Base-by-base conservation (phyloP, 2,329 filamentous ascomycete genomes). In the Endothia cerciana region DNA sequence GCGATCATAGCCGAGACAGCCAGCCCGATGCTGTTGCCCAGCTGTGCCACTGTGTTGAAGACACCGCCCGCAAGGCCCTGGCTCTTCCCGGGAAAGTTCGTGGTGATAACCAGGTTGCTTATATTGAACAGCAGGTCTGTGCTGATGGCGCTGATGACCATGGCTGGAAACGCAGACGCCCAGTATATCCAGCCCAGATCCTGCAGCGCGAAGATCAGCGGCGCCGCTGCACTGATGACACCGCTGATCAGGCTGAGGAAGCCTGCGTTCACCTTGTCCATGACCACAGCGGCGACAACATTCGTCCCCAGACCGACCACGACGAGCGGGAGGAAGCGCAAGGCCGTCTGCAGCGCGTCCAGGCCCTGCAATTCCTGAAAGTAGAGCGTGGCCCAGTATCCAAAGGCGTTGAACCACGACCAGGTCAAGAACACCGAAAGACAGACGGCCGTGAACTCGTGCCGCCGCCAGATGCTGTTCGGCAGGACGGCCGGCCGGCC, bases 21-120 rank as follows among this genome's bases (percentile, higher is more conserved):
- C 1, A 87, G 71, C 0, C 84, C 84, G 1, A 87, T 75, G 0
- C 81, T 79, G 19, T 79, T 84, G 0, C 86, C 87, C 63, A 89
- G 83, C 65, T 88, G 85, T 0, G 80, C 79, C 0, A 85, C 78
- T 2, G 83, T 85, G 62, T 86, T 87, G 74, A 89, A 89, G 0
- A 89, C 84, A 0, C 82, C 86, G 0, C 86, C 86, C 0, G 85
- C 87, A 0, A 89, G 77, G 0, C 82, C 85, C 65, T 89, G 86
- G 2, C 79, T 82, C 22, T 85, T 76, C 0, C 78, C 74, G 0
- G 84, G 83, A 66, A 87, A 87, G 13, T 1, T 79, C 81, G 84
- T 80, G 0, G 82, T 81, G 2, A 88, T 82, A 1, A 87, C 77
- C 1, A 88, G 77, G 47, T 83, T 79, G 0, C 80, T 83, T 0